Evolutionary conservation across 2,329 filamentous ascomycete genomes (phyloP), one percentile per base, ranked within the genome.

Genomic region (Trichophyton mentagrophytes): DNA sequence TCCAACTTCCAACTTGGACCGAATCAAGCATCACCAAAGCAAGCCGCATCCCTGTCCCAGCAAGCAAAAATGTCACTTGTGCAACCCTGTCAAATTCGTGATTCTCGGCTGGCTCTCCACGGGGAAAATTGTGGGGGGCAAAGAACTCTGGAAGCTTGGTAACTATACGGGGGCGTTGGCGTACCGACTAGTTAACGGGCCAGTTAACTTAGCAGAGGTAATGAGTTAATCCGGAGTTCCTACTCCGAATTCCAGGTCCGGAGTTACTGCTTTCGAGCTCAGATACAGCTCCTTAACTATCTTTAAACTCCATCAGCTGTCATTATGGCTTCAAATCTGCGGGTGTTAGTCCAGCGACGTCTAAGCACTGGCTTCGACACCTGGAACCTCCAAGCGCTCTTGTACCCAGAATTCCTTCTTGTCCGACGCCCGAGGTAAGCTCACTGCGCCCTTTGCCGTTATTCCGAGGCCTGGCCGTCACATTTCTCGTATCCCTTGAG

Each of bases 21-120:
- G 49, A 53, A 53, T 53, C 49, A 53, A 53, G 49, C 49, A 53
- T 53, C 49, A 13, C 13, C 22, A 25, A 53, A 53, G 49, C 40
- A 30, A 30, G 49, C 49, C 22, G 17, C 22, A 53, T 53, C 49
- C 49, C 49, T 53, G 49, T 8, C 40, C 40, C 40, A 27, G 22
- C 17, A 33, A n/a, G 44, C 9, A 17, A 25, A 25, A 17, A 47
- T 47, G 44, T 20, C n/a, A 47, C 44, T 51, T 13, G 27, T 30
- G 49, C 49, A 53, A 53, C 49, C 49, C 22, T 27, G 17, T 25
- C 11, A 4, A 4, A 15, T 53, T 30, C 6, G 25, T 53, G 49
- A 53, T 25, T 3, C 33, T 30, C 49, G 27, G 27, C 15, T 53
- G 46, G 46, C 17, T 53, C 27, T 30, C 49, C 22, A 27, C 22